phyloP scores from a whole-genome alignment of 495 filamentous ascomycete species.

The Trichoderma erinaceum region DNA sequence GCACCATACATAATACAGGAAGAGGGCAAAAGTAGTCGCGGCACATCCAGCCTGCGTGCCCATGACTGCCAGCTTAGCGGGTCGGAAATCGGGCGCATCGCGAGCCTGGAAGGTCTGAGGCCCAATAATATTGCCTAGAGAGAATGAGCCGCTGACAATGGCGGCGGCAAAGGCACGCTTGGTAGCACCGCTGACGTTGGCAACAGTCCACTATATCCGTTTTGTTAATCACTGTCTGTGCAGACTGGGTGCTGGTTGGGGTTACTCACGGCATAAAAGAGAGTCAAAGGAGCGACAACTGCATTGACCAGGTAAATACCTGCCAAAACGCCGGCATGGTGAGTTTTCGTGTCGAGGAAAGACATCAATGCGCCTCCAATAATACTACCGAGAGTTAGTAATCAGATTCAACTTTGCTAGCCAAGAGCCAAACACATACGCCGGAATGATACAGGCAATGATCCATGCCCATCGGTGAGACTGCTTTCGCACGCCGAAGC shows the following conservation, averaged over 20 bases:
- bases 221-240: neutral
- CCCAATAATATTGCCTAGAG: slow-evolving; percentile 60
- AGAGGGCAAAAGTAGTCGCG: slow-evolving; percentile 28
- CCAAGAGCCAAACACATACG: slow-evolving; percentile 21
- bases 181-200: slow-evolving; percentile 34
- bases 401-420: neutral
- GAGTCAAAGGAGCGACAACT: slow-evolving; percentile 44
- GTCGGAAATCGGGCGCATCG: slow-evolving; percentile 54
- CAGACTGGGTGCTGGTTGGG: neutral
- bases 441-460: slow-evolving; percentile 30
- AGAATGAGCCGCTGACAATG: slow-evolving; percentile 53
- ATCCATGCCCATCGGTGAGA: slow-evolving; percentile 34
- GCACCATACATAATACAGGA: slow-evolving; percentile 33
- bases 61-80: slow-evolving; percentile 56
- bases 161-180: slow-evolving; percentile 41
- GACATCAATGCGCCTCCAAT: slow-evolving; percentile 56
- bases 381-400: slow-evolving; percentile 27
- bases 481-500: slow-evolving; percentile 32
- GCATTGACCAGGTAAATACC: slow-evolving; percentile 62
- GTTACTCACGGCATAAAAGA: slow-evolving; percentile 35
- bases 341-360: slow-evolving; percentile 41
- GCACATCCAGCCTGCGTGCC: slow-evolving; percentile 32
- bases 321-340: slow-evolving; percentile 45
- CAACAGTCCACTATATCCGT: slow-evolving; percentile 28
- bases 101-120: slow-evolving; percentile 59